Conservation (phyloP, 1,284 basidiomycete species). For the Ustilago bromivora region DNA sequence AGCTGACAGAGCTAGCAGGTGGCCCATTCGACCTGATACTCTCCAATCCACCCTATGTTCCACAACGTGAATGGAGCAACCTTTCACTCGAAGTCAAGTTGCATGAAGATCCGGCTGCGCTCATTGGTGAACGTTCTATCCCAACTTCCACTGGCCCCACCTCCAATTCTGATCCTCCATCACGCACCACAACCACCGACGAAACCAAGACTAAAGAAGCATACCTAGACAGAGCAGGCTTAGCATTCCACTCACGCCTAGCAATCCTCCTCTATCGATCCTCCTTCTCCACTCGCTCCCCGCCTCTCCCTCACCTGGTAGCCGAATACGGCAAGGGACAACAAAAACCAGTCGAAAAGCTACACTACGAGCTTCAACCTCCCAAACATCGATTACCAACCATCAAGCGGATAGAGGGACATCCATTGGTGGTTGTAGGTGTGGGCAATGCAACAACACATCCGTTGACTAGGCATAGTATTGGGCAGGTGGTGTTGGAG, state of each 20-base stretch:
- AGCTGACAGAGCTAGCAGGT: slow-evolving; percentile 8
- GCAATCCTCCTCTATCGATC: slow-evolving; percentile 26
- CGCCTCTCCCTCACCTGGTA: slow-evolving; percentile 23
- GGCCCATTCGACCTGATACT: slow-evolving; percentile 38
- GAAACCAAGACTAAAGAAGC: not conserved
- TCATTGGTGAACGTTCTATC: slow-evolving; percentile 36
- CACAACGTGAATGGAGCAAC: slow-evolving; percentile 29
- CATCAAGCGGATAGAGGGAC: slow-evolving; percentile 7
- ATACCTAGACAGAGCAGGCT: slow-evolving; percentile 21
- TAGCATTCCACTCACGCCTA: slow-evolving; percentile 34
- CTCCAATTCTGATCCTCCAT: not conserved
- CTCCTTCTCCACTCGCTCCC: slow-evolving; percentile 5
- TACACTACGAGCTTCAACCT: slow-evolving; percentile 12
- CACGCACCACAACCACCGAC: not conserved
- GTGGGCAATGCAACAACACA: slow-evolving; percentile 46
- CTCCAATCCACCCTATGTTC: slow-evolving; percentile 50
- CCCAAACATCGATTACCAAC: slow-evolving; percentile 20
- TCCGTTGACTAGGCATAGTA: slow-evolving; percentile 39
- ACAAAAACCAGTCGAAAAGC: slow-evolving; percentile 17
- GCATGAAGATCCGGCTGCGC: slow-evolving; percentile 43
- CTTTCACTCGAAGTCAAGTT: slow-evolving; percentile 21
- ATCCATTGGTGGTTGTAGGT: slow-evolving; percentile 29
- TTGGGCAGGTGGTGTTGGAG: slow-evolving; percentile 44
- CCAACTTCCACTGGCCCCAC: not conserved
- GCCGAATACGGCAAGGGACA: slow-evolving; percentile 51